Percentiles rank a stretch among this genome's conserved stretches.
Conservation (phyloP, 345 rosid species). For the Melaleuca alternifolia region DNA sequence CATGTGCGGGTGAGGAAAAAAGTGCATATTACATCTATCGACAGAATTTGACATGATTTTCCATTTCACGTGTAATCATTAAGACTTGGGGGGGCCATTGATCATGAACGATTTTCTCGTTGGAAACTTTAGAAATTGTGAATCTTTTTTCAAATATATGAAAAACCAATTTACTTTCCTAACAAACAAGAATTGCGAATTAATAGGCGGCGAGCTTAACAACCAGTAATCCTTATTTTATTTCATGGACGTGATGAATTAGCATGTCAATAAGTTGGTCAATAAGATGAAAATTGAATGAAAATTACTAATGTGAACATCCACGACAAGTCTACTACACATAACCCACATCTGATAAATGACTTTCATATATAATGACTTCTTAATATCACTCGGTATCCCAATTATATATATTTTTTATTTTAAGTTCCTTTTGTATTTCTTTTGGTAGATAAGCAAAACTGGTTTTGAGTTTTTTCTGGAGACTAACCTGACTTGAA, state of each 20-base stretch:
- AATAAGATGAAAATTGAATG: background rate
- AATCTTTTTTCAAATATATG: background rate
- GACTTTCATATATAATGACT: background rate
- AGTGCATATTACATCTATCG: background rate
- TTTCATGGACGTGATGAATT: background rate
- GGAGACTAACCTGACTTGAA: background rate
- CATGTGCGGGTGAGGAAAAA: background rate
- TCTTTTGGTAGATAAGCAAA: background rate
- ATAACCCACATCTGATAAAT: background rate
- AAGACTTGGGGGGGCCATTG: background rate
- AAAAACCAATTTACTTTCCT: background rate
- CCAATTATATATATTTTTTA: background rate
- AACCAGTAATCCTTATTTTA: background rate
- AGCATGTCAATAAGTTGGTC: background rate
- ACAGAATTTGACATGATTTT: background rate
- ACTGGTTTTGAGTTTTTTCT: background rate
- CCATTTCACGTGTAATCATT: background rate
- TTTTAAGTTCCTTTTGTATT: background rate
- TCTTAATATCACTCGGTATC: background rate
- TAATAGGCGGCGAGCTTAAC: background rate
- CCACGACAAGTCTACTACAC: background rate
- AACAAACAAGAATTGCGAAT: background rate
- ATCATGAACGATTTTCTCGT: background rate
- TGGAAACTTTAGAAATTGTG: background rate
- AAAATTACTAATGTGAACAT: background rate